Conservation (phyloP, 257 asterid genomes). For the Solanum gandarillasii region DNA sequence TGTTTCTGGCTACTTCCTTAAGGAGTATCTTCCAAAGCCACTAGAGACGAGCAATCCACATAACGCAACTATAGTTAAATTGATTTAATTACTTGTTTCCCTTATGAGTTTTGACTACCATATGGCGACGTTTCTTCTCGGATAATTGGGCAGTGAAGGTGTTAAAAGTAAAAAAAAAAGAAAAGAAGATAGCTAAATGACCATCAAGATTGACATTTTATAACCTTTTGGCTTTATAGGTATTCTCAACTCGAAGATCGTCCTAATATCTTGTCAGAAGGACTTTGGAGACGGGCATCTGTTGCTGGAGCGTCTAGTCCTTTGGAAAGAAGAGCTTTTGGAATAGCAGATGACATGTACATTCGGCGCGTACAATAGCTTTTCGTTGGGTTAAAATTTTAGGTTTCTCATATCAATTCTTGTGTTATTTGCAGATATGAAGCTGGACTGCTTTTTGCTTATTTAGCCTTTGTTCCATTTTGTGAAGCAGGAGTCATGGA, state of each 20-base stretch:
- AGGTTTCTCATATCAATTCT: background rate
- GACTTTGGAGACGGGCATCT: constrained; percentile 85
- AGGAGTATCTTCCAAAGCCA: background rate
- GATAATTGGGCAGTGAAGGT: background rate
- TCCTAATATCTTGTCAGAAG: constrained; percentile 43
- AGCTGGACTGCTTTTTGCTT: constrained; percentile 87
- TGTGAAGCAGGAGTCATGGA: constrained; percentile 83
- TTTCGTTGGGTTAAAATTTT: background rate
- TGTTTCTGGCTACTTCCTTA: background rate
- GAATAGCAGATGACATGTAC: constrained; percentile 95
- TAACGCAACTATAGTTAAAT: background rate
- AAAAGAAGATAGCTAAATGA: background rate
- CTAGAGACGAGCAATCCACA: background rate
- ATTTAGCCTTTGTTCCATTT: constrained; percentile 72
- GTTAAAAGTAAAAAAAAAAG: background rate
- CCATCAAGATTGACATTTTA: background rate
- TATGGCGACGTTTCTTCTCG: background rate
- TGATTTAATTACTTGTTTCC: background rate
- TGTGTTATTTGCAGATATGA: constrained; percentile 54
- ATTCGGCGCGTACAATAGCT: background rate
- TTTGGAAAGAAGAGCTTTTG: constrained; percentile 74
- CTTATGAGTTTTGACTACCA: background rate
- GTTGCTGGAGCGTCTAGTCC: constrained; percentile 71
- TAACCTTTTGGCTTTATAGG: constrained; percentile 27
- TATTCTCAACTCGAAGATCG: constrained; percentile 50